Base-by-base conservation (phyloP, 768 basidiomycete genomes). In the Boletellus ananas region DNA sequence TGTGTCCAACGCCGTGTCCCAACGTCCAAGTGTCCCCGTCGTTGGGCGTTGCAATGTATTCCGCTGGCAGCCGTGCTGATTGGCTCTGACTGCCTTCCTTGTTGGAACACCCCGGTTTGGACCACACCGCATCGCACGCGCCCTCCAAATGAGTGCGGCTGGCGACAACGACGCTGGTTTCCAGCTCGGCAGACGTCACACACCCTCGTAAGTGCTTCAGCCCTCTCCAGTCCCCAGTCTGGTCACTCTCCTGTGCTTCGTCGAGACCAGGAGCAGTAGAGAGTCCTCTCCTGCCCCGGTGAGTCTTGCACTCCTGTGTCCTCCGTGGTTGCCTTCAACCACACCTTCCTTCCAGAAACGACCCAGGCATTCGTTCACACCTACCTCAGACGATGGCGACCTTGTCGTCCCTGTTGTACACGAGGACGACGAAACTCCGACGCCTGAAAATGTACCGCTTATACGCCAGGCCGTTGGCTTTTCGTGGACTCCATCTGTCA, bases 401-500 rank as follows among this genome's bases (percentile, higher is more conserved):
- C 55, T 68, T 33, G 72, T 66, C 43, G 56, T 74, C 31, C 72
- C 73, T 49, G 65, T 69, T 9, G 61, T 70, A 21, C 70, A 65
- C 44, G 74, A 75, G 54, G 57, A 61, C 43, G 23, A 39, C 17
- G 75, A 78, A 51, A 73, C 77, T 11, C 76, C 80, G 51, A 76
- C 77, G 36, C 77, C 76, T 38, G 64, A 62, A 52, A 59, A 45
- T 13, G 69, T 70, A 6, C 83, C 83, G 34, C 61, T 85, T 25
- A 74, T 85, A 55, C 76, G 83, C 42, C 77, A 82, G 60, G 72
- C 80, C n/a, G 66, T 85, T 34, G 83, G 71, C 18, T 84, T 84
- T 58, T 63, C 72, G 40, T 73, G 68, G 67, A 49, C 59, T 17
- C 61, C 61, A 9, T 66, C 65, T 8, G 53, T 55, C 35, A 58